Percentiles rank a stretch among this genome's conserved stretches.
Conservation (phyloP, 768 basidiomycete species). For the Austroboletus festivus region DNA sequence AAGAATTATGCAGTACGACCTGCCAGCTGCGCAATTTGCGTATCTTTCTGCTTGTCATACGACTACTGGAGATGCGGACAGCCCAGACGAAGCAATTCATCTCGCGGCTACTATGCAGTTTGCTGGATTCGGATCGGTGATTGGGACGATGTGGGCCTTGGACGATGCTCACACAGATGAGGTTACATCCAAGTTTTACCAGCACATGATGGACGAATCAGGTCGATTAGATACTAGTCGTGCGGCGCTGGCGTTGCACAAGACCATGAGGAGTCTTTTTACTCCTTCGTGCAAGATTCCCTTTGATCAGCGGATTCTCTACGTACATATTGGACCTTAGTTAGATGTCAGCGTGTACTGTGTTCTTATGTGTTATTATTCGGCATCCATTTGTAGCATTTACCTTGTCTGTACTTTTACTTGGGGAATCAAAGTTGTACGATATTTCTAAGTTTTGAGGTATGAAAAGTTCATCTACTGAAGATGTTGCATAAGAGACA, state of each 20-base stretch:
- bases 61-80: background rate
- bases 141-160: conserved; percentile 14
- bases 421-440: no score
- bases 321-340: conserved; percentile 4
- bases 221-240: conserved; percentile 1
- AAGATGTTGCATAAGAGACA: no score
- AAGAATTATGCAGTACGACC: background rate
- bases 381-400: no score
- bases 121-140: conserved; percentile 8
- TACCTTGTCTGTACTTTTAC: no score
- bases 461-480: no score
- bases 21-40: background rate
- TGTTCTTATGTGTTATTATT: no score
- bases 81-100: conserved; percentile 3
- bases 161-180: conserved; percentile 2
- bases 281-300: background rate
- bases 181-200: conserved; percentile 3
- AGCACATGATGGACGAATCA: background rate
- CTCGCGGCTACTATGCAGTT: conserved; percentile 4
- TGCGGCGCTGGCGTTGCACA: background rate
- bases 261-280: background rate
- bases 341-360: no score
- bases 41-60: background rate
- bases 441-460: no score
- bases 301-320: conserved; percentile 5